Evolutionary conservation across 192 early-diverging fungal genomes (phyloP), one percentile per base, ranked within the genome.

Genomic region (Backusella psychrophila): DNA sequence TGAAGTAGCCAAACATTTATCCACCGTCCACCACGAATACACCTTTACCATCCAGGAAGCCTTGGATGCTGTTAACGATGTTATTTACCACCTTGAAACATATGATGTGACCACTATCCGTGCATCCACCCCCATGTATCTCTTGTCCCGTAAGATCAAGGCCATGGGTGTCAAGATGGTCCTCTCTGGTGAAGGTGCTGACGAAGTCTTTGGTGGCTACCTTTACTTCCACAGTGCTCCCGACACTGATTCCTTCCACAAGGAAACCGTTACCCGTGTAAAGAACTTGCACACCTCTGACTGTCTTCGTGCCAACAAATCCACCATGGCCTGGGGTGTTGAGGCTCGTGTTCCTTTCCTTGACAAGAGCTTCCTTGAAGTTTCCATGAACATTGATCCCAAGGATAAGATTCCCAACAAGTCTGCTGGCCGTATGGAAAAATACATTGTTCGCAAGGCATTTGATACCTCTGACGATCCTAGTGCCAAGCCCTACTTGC

Each of bases 81-180:
- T 99, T 70, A 94, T 99, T 81, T 94, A 95, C 80, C 96, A 99
- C 82, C 86, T 99, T 49, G 97, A 99, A 86, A 99, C 97, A 1
- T 99, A 99, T 85, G 97, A 99, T 84, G 97, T 99, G n/a, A 99
- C 97, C 26, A 99, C 97, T 26, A 89, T 99, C 77, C 91, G 97
- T 59, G 97, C 97, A 1, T 96, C 94, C 23, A 99, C 97, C 15
- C 97, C 97, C 72, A 99, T 99, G 97, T 99, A 98, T 85, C 90
- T 99, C 46, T 85, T 99, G 56, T 96, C 94, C 70, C 92, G 97
- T 76, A 97, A 96, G 87, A 97, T 99, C 91, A 99, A 96, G 85
- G 94, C 96, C 36, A 96, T 95, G 80, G 96, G 97, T 56, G 97
- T 99, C 82, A 99, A 99, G 90, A 99, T 99, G 97, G 97, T 99